Percentiles rank a stretch among this genome's conserved stretches.
phyloP scores from a whole-genome alignment of 345 rosid genomes.

The Eucalyptus shirleyi region DNA sequence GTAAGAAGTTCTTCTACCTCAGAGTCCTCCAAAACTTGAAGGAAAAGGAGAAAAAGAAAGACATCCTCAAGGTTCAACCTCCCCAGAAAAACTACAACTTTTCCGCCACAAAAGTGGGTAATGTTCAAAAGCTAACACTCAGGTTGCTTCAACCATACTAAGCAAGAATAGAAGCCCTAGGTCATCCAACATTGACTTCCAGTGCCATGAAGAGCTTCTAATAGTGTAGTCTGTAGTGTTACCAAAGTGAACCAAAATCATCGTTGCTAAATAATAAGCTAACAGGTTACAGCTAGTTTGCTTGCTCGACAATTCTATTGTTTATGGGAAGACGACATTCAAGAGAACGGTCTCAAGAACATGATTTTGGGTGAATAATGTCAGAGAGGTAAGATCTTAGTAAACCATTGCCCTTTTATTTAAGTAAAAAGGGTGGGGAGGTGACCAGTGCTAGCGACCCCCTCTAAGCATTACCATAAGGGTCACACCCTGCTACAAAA shows the following conservation, averaged over 20 bases:
- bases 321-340: neutral
- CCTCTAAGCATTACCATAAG: neutral
- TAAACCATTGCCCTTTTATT: neutral
- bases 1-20: neutral
- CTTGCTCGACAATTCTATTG: neutral
- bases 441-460: neutral
- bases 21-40: neutral
- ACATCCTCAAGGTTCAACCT: neutral
- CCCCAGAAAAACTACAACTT: neutral
- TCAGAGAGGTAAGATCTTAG: neutral
- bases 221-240: neutral
- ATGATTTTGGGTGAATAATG: neutral
- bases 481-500: neutral
- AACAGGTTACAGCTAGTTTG: neutral
- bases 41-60: neutral
- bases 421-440: neutral
- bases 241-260: neutral
- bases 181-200: neutral
- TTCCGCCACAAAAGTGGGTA: neutral
- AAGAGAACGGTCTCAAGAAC: neutral
- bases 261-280: neutral
- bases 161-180: neutral
- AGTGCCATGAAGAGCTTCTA: neutral
- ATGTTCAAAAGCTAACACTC: neutral
- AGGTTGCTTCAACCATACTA: neutral